phyloP scores from a whole-genome alignment of 768 basidiomycete species.

The Phylloporus sp. region DNA sequence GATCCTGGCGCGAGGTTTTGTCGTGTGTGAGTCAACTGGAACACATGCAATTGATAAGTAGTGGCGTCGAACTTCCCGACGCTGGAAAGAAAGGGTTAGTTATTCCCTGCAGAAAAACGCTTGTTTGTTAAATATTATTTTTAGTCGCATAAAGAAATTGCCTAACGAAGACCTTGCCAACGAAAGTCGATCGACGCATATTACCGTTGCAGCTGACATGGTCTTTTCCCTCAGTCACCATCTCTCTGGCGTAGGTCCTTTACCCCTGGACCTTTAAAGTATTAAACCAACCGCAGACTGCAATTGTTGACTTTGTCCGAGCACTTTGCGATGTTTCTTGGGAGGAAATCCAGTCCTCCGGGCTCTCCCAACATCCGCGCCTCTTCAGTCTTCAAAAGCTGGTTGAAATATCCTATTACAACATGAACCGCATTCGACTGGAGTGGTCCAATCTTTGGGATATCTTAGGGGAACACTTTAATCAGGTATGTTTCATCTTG shows the following conservation, averaged over 20 bases:
- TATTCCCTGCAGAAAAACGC: neutral
- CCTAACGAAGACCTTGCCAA: slow-evolving; percentile 93
- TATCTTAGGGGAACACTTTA: slow-evolving; percentile 97
- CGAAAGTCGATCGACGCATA: slow-evolving; percentile 95
- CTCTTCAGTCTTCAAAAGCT: slow-evolving; percentile 97
- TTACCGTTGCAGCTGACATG: slow-evolving; percentile 99
- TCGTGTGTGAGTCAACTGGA: slow-evolving; percentile 98
- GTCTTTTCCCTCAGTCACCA: slow-evolving; percentile 96
- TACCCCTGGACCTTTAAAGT: neutral
- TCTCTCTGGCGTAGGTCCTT: slow-evolving; percentile 79
- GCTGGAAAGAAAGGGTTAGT: slow-evolving; percentile 75
- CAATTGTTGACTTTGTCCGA: slow-evolving; percentile 96
- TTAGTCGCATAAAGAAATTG: slow-evolving; percentile 50
- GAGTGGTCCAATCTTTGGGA: slow-evolving; percentile 99
- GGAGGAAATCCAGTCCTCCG: slow-evolving; percentile 99
- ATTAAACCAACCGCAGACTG: slow-evolving; percentile 52
- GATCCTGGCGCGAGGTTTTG: slow-evolving; percentile 94
- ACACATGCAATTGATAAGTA: slow-evolving; percentile 96
- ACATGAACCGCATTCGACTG: slow-evolving; percentile 96
- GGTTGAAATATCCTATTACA: slow-evolving; percentile 99
- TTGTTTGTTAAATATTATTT: slow-evolving; percentile 6
- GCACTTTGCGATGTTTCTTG: slow-evolving; percentile 96
- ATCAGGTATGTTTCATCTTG: slow-evolving; percentile 58
- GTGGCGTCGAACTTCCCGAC: slow-evolving; percentile 82
- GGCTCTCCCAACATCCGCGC: slow-evolving; percentile 88